A percentile compares a stretch with the other conserved stretches of the same genome.
Evolutionary conservation across 768 basidiomycete genomes (phyloP).

Genomic region (Psilocybe subaeruginosa): DNA sequence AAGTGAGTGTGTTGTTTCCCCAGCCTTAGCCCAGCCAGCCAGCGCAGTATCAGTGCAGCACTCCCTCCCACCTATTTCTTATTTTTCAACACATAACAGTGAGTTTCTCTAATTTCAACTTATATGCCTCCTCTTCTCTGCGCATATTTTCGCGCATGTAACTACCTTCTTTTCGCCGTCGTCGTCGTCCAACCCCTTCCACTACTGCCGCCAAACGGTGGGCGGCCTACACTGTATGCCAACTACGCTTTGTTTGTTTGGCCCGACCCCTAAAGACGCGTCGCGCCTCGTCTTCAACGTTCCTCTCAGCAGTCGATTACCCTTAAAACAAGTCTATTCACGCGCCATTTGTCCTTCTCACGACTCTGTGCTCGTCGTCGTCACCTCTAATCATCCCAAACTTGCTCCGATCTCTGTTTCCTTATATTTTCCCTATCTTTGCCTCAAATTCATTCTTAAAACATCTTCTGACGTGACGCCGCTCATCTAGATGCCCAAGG

Average conservation of each 20-base stretch:
- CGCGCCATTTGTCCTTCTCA: conserved; percentile 18
- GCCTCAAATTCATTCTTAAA: conserved; percentile 13
- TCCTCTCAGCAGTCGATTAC: conserved; percentile 16
- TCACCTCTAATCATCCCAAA: conserved; percentile 3
- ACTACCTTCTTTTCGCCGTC: conserved; percentile 12
- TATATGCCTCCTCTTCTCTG: conserved; percentile 7
- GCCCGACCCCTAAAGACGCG: conserved; percentile 31
- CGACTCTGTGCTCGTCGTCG: conserved; percentile 20
- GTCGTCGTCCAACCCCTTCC: conserved; percentile 18
- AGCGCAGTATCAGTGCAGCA: conserved; percentile 25
- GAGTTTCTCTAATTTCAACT: conserved; percentile 18
- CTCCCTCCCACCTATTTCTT: conserved; percentile 25
- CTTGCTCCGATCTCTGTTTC: conserved; percentile 8
- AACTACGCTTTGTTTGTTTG: conserved; percentile 33
- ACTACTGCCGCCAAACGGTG: conserved; percentile 8
- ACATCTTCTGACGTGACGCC: conserved; percentile 22
- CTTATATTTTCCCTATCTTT: conserved; percentile 9
- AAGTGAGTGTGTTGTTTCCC: conserved; percentile 22
- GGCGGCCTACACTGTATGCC: conserved; percentile 18
- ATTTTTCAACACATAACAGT: conserved; percentile 21
- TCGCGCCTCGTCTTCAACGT: conserved; percentile 24
- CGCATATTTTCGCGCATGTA: conserved; percentile 9
- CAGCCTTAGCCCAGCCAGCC: conserved; percentile 30
- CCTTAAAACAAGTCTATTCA: conserved; percentile 16
- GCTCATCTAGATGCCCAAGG: conserved; percentile 74